Base-by-base conservation (phyloP, 2,329 filamentous ascomycete genomes). In the Colletotrichum chrysophilum region DNA sequence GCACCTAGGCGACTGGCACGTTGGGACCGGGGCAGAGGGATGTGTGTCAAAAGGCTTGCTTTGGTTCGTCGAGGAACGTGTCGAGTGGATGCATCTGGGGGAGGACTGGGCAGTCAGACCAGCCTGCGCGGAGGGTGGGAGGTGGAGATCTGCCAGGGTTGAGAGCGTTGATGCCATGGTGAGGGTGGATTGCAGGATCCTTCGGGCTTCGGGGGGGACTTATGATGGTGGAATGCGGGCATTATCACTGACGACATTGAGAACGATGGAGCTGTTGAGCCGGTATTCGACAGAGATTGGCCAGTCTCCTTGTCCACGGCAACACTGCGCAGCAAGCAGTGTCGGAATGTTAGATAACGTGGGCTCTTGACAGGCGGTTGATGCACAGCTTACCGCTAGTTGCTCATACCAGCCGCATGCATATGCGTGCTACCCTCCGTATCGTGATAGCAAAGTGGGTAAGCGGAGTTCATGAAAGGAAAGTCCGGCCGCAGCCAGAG, bases 61-160 rank as follows among this genome's bases (percentile, higher is more conserved):
- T 48, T 74, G 70, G 74, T 76, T 76, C 74, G 74, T 60, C 60
- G 56, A 48, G 18, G 52, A 60, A 38, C 64, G 48, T 66, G 64
- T 69, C 16, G 18, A 52, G 74, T 76, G 74, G 70, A 69, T 43
- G 43, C 43, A 13, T 10, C 16, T 26, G 8, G 38, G 68, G 67
- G 28, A 70, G n/a, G 21, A 58, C 66, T 32, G 58, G 43, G 18
- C 48, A 61, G 55, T 43, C 26, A 24, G 21, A 30, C 34, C 18
- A 62, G 62, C 43, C 52, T 38, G 56, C 5, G 1, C 32, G 70
- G 65, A 62, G 13, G 55, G 55, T 36, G 21, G 16, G 16, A 61
- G 64, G 21, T 58, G 64, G 64, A 66, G 56, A 21, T 43, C 38
- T 30, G 60, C 34, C 14, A 4, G 48, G 58, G 34, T 32, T 26